Base-by-base conservation (phyloP, 2,329 filamentous ascomycete genomes). In the Elsinoe necatrix region DNA sequence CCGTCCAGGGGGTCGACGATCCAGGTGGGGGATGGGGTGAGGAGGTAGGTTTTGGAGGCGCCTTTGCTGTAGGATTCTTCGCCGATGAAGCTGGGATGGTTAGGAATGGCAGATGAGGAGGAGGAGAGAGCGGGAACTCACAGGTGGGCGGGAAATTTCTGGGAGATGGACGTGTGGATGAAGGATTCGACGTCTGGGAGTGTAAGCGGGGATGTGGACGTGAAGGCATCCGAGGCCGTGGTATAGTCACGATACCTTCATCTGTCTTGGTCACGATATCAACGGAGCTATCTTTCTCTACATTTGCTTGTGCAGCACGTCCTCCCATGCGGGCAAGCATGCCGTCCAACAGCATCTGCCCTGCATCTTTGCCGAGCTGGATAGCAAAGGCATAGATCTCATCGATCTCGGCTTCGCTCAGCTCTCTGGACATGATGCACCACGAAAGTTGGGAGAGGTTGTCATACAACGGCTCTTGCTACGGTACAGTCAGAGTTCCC, bases 241-340 rank as follows among this genome's bases (percentile, higher is more conserved):
- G n/a, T n/a, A n/a, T n/a, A n/a, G n/a, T n/a, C n/a, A n/a, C n/a
- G 4, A 20, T 69, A 86, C 84, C 83, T 70, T 86, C 79, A 66
- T 90, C 86, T 0, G 84, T 86, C 71, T 89, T 81, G 8, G 86
- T 90, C 18, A 90, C 86, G 60, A 90, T 80, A 67, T 90, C 87
- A 9, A 90, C 86, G 1, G 85, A 79, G 66, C 81, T 89, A 62
- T 87, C 83, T 68, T 91, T 91, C 70, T 89, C 84, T 6, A 75
- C 71, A 56, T 79, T 76, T 1, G 64, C 63, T 12, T 62, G 54
- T 66, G 58, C 61, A 35, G 71, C 73, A 18, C 54, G 37, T 16
- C 54, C 54, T 45, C 27, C 23, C 63, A 79, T 80, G 31, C 83
- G 77, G 60, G 75, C 67, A 61, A 79, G 75, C n/a, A 84, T 80